Evolutionary conservation across 164 flowering plant species (phyloP).

Genomic region (Chloranthus sessilifolius): DNA sequence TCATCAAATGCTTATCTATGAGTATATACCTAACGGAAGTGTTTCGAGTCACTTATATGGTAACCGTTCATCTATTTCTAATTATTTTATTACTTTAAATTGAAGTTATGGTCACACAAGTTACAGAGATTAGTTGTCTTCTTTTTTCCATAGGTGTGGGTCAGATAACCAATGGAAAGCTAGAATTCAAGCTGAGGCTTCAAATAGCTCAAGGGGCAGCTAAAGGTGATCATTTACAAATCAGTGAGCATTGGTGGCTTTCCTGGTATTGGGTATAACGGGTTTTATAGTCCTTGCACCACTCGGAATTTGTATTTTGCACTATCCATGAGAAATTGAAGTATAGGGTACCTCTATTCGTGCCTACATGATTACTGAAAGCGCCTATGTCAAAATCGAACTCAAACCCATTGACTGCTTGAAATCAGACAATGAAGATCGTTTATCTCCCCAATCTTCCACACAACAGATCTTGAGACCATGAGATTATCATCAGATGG

Average conservation of each 20-base stretch:
- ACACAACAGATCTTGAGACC: too few species aligned
- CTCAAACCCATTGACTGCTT: too few species aligned
- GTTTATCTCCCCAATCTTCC: too few species aligned
- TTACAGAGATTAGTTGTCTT: constrained; percentile 3
- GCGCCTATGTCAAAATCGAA: too few species aligned
- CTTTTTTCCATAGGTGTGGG: constrained; percentile 61
- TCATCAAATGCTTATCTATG: constrained; percentile 74
- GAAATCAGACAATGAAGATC: too few species aligned
- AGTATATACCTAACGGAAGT: constrained; percentile 86
- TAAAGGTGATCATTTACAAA: constrained; percentile 95
- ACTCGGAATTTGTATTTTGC: background rate
- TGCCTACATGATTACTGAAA: too few species aligned
- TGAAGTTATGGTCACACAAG: background rate
- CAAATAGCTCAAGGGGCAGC: constrained; percentile 88
- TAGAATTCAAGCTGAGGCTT: constrained; percentile 84
- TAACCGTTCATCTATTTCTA: constrained; percentile 25
- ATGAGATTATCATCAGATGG: too few species aligned
- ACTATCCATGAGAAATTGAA: too few species aligned
- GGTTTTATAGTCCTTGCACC: background rate
- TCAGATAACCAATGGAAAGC: constrained; percentile 52
- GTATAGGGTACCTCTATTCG: too few species aligned
- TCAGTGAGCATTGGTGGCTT: constrained; percentile 80
- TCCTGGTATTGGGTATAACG: constrained; percentile 41
- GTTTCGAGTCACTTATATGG: constrained; percentile 84
- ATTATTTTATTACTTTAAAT: background rate